Evolutionary conservation across 345 rosid genomes (phyloP).

Genomic region (Bruguiera sexangula): DNA sequence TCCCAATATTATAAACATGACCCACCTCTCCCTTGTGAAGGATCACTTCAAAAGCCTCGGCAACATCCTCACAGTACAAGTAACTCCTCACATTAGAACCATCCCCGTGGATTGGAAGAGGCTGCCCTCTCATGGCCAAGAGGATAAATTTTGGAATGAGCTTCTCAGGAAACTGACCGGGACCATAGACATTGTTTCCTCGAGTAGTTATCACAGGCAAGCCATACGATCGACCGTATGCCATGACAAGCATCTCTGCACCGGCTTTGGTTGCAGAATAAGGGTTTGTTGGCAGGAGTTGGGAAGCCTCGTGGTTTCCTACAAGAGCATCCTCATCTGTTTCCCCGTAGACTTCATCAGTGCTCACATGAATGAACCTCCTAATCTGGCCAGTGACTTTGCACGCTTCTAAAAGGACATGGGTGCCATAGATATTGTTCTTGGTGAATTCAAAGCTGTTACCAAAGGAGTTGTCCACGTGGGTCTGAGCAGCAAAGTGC

Average conservation of each 20-base stretch:
- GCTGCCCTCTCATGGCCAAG: constrained; percentile 68
- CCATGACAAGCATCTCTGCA: constrained; percentile 98
- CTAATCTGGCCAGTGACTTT: constrained; percentile 84
- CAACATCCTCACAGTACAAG: constrained; percentile 89
- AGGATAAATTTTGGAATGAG: constrained; percentile 84
- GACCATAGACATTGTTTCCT: constrained; percentile 90
- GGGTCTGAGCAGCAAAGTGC: constrained; percentile 95
- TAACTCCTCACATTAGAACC: constrained; percentile 86
- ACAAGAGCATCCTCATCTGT: constrained; percentile 91
- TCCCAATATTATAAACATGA: constrained; percentile 81
- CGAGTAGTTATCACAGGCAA: constrained; percentile 90
- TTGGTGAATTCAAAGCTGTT: constrained; percentile 91
- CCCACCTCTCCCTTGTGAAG: constrained; percentile 93
- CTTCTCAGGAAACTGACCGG: constrained; percentile 86
- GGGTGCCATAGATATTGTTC: constrained; percentile 85
- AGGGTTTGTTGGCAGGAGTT: constrained; percentile 91
- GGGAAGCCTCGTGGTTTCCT: constrained; percentile 92
- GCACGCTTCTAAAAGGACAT: constrained; percentile 84
- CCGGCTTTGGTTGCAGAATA: constrained; percentile 92
- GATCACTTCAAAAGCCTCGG: constrained; percentile 87
- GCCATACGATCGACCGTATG: constrained; percentile 84
- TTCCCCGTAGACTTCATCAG: constrained; percentile 92
- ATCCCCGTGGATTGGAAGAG: constrained; percentile 87
- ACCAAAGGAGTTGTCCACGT: constrained; percentile 84
- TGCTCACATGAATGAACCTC: constrained; percentile 91